Conservation (phyloP, 2,329 filamentous ascomycete species). For the Aureobasidium pullulans region DNA sequence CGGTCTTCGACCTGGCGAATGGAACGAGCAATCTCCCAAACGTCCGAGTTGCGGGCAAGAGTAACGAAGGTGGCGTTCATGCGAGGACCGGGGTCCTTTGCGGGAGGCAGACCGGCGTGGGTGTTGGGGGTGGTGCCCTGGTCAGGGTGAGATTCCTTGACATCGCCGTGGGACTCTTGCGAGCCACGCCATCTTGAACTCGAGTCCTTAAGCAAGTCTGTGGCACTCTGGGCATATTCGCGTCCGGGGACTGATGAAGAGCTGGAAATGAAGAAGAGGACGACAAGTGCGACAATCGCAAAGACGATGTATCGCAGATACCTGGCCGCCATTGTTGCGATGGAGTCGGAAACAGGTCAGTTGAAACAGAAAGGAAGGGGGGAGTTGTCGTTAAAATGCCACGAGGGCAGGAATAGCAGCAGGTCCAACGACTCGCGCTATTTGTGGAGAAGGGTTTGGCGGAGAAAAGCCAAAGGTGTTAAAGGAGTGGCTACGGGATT, state of each 20-base stretch:
- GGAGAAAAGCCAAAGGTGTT: neutral
- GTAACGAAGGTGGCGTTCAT: slow-evolving; percentile 98
- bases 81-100: slow-evolving; percentile 57
- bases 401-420: slow-evolving; percentile 11
- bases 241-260: slow-evolving; percentile 38
- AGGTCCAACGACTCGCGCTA: neutral
- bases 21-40: slow-evolving; percentile 94
- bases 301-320: slow-evolving; percentile 68
- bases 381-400: slow-evolving; percentile 1
- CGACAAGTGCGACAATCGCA: slow-evolving; percentile 64
- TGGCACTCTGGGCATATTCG: slow-evolving; percentile 26
- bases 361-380: neutral
- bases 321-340: slow-evolving; percentile 57
- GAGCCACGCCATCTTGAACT: slow-evolving; percentile 22
- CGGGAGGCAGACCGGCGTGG: slow-evolving; percentile 30
- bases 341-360: neutral
- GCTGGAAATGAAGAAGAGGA: slow-evolving; percentile 76
- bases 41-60: slow-evolving; percentile 81
- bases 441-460: slow-evolving; percentile 10
- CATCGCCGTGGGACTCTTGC: slow-evolving; percentile 15
- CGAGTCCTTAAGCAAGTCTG: slow-evolving; percentile 28
- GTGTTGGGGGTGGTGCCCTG: slow-evolving; percentile 26
- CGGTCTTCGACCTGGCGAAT: slow-evolving; percentile 96
- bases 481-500: slow-evolving; percentile 1
- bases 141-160: slow-evolving; percentile 8